These are phyloP conservation scores for Phytomonas francai DNA, from an alignment of 208 protist species.

Conservation along the genomic window DNA sequence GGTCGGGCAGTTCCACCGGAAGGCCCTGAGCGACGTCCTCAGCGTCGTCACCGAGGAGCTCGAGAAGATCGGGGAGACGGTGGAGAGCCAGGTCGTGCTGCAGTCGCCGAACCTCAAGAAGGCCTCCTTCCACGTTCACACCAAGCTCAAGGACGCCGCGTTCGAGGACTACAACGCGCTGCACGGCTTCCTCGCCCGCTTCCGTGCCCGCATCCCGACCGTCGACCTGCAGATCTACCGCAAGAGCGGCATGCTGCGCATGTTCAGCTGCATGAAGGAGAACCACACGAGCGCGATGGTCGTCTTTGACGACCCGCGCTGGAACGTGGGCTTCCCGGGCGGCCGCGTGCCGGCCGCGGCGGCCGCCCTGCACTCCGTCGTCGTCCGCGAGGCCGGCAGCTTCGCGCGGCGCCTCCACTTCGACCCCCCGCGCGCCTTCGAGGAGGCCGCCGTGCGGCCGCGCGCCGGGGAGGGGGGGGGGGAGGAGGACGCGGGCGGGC, in stretches of 20 bases:
- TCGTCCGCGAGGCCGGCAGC: conserved; percentile 52
- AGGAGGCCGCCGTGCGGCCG: neutral
- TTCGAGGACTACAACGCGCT: conserved; percentile 82
- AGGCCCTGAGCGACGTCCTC: conserved; percentile 60
- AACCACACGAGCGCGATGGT: conserved; percentile 82
- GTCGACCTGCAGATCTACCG: conserved; percentile 85
- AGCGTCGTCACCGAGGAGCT: conserved; percentile 53
- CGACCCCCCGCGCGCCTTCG: conserved; percentile 29
- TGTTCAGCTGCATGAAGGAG: conserved; percentile 86
- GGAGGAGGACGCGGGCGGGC: too few relatives aligned
- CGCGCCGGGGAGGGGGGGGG: too few relatives aligned
- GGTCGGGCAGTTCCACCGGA: conserved; percentile 63
- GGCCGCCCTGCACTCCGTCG: conserved; percentile 72
- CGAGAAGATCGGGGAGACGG: conserved; percentile 61
- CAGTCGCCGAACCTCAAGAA: conserved; percentile 89
- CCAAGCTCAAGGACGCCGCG: conserved; percentile 73
- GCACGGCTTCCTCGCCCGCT: conserved; percentile 61
- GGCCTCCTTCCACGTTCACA: conserved; percentile 85
- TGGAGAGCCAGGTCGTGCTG: conserved; percentile 75
- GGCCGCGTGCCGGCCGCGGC: conserved; percentile 54
- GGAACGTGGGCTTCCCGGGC: conserved; percentile 68
- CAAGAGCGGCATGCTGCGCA: conserved; percentile 78
- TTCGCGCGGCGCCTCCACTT: conserved; percentile 63
- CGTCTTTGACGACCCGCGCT: conserved; percentile 61
- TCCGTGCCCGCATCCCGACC: conserved; percentile 58